phyloP scores from a whole-genome alignment of 257 asterid genomes.

The Solanum chilense region DNA sequence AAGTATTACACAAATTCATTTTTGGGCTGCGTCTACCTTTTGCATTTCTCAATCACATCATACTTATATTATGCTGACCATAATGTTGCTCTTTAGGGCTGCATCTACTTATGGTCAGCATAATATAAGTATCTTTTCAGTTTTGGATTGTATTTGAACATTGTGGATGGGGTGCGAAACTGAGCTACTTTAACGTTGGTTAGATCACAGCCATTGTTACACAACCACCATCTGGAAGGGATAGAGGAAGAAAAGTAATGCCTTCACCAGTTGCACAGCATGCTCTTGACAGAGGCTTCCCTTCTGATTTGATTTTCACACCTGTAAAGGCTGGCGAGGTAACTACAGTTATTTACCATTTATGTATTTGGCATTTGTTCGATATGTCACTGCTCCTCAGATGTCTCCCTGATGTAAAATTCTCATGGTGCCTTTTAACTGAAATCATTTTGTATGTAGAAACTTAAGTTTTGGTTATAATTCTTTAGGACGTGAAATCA shows the following conservation, averaged over 20 bases:
- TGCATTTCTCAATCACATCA: neutral
- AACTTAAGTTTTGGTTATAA: neutral
- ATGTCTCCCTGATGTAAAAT: neutral
- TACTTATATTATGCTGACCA: neutral
- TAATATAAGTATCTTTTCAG: neutral
- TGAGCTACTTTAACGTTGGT: neutral
- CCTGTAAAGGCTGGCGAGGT: conserved; percentile 89
- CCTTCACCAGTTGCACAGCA: conserved; percentile 91
- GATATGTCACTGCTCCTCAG: neutral
- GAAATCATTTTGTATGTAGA: neutral
- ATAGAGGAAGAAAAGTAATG: conserved; percentile 83
- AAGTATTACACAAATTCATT: neutral
- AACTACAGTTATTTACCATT: neutral
- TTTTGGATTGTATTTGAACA: neutral
- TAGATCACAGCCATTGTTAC: conserved; percentile 90
- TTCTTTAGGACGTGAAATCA: neutral
- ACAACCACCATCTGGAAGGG: conserved; percentile 86
- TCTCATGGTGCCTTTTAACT: neutral
- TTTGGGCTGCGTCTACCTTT: neutral
- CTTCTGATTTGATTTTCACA: conserved; percentile 66
- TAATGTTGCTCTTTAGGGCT: neutral
- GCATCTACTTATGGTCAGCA: neutral
- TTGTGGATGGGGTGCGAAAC: neutral
- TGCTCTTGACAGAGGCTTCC: conserved; percentile 72
- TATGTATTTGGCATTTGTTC: neutral